Evolutionary conservation across 768 basidiomycete species (phyloP).

Genomic region (Russula abietina): DNA sequence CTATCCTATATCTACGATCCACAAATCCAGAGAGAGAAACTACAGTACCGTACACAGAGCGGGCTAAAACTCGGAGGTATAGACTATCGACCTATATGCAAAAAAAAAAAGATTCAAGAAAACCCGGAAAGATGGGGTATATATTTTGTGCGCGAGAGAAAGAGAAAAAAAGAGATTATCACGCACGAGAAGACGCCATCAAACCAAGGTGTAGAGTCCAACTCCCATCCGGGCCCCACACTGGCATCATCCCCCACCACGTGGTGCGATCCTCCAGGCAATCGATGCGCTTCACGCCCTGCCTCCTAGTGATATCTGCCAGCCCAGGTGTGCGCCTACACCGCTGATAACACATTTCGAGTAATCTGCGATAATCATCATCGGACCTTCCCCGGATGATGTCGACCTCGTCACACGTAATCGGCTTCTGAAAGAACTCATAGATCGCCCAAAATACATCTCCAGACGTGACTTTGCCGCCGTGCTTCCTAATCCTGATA

Average conservation of each 20-base stretch:
- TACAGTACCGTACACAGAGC: neutral
- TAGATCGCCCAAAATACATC: slow-evolving; percentile 24
- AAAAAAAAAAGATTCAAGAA: neutral
- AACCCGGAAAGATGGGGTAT: neutral
- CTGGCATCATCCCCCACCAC: slow-evolving; percentile 18
- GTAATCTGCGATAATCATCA: slow-evolving; percentile 6
- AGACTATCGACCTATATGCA: neutral
- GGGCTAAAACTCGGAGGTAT: no score
- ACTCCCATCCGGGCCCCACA: slow-evolving; percentile 11
- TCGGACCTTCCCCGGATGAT: slow-evolving; percentile 2
- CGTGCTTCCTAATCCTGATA: slow-evolving; percentile 12
- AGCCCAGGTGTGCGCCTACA: slow-evolving; percentile 13
- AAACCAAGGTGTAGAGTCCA: slow-evolving; percentile 17
- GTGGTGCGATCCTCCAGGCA: slow-evolving; percentile 15
- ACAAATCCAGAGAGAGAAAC: neutral
- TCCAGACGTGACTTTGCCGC: slow-evolving; percentile 4
- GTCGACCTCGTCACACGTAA: slow-evolving; percentile 13
- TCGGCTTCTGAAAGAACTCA: slow-evolving; percentile 18
- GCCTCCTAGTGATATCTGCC: slow-evolving; percentile 16
- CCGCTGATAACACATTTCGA: slow-evolving; percentile 13
- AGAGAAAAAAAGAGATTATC: neutral
- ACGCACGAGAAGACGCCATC: slow-evolving; percentile 10
- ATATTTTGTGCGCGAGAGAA: no score
- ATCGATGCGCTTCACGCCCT: slow-evolving; percentile 22
- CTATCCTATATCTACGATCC: neutral